Conservation (phyloP, 305 asterid genomes). For the Fraxinus velutina region DNA sequence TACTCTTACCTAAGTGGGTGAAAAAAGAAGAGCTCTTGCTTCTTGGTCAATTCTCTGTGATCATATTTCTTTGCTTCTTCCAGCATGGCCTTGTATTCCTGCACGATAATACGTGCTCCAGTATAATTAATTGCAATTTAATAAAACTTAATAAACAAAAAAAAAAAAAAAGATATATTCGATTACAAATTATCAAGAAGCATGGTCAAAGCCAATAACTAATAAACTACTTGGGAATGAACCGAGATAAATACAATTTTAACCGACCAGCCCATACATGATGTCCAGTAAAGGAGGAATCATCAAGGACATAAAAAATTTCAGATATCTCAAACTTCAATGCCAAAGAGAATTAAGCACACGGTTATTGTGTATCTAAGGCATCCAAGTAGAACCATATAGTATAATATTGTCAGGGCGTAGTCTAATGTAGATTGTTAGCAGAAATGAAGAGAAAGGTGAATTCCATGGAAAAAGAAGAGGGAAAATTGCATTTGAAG, state of each 20-base stretch:
- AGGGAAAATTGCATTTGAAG: not conserved
- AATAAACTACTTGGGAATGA: not conserved
- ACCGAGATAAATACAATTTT: not conserved
- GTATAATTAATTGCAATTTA: not conserved
- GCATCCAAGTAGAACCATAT: not conserved
- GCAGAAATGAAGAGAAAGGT: not conserved
- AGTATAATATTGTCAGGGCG: not conserved
- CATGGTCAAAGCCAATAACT: not conserved
- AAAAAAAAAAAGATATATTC: not conserved
- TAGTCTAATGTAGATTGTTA: not conserved
- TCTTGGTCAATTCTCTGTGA: conserved; percentile 89
- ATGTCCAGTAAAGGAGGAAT: not conserved
- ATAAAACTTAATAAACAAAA: not conserved
- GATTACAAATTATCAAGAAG: not conserved
- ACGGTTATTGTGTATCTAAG: not conserved
- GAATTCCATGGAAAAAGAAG: not conserved
- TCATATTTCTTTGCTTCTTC: conserved; percentile 98
- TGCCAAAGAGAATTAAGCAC: not conserved
- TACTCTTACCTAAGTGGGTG: conserved; percentile 76
- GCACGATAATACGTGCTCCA: conserved; percentile 28
- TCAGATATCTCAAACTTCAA: not conserved
- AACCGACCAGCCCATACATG: not conserved
- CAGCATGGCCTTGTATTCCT: conserved; percentile 78
- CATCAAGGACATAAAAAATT: not conserved
- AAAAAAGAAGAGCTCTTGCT: conserved; percentile 97